These are phyloP conservation scores for Lentinula sp. DNA, from an alignment of 768 basidiomycete genomes.

Conservation along the genomic window DNA sequence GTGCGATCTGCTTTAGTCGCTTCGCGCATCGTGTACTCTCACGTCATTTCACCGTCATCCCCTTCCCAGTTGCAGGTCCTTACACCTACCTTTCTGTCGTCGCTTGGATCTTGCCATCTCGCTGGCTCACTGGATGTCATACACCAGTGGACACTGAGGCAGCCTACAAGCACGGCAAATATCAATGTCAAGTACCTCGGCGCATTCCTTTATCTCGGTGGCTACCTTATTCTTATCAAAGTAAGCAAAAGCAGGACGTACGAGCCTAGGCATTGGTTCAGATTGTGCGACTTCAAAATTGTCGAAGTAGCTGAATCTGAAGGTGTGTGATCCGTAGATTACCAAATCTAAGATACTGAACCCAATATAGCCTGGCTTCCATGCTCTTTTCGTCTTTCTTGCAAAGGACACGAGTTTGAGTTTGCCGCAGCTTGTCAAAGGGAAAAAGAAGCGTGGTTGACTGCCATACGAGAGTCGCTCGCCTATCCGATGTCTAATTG, in stretches of 20 bases:
- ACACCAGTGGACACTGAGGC: constrained; percentile 45
- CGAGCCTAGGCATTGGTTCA: constrained; percentile 87
- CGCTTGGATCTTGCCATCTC: constrained; percentile 72
- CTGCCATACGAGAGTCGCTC: constrained; percentile 52
- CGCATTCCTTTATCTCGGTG: constrained; percentile 82
- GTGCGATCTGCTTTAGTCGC: constrained; percentile 63
- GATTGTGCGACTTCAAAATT: constrained; percentile 66
- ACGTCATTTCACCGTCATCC: constrained; percentile 19
- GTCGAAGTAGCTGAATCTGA: constrained; percentile 64
- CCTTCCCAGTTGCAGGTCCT: constrained; percentile 27
- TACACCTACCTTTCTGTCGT: constrained; percentile 56
- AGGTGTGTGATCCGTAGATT: constrained; percentile 39
- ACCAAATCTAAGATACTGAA: not conserved
- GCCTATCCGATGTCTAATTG: constrained; percentile 36
- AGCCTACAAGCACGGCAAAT: constrained; percentile 36
- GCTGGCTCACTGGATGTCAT: constrained; percentile 88
- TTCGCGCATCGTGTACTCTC: constrained; percentile 51
- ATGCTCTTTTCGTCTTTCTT: constrained; percentile 71
- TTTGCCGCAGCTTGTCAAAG: constrained; percentile 76
- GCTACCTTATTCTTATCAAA: constrained; percentile 84
- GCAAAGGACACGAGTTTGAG: constrained; percentile 72
- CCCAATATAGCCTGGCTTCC: constrained; percentile 60
- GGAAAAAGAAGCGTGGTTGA: constrained; percentile 88
- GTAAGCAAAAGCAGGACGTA: constrained; percentile 76
- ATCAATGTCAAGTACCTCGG: constrained; percentile 83